Evolutionary conservation across 2,329 filamentous ascomycete genomes (phyloP).

Genomic region (Ophiostoma ips): DNA sequence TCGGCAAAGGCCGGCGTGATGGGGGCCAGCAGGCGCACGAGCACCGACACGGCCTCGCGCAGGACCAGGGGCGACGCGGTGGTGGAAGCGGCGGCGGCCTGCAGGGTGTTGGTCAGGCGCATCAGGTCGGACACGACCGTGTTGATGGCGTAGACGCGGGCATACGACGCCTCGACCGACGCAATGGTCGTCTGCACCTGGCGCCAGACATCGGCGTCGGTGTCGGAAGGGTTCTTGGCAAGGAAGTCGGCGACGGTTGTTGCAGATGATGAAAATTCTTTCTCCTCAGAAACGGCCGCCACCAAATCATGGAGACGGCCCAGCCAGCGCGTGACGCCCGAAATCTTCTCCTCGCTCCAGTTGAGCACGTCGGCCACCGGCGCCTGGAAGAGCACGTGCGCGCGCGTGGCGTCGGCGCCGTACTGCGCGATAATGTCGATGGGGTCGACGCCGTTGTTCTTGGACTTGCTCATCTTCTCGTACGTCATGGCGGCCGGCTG

Average conservation of each 20-base stretch:
- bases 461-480: constrained; percentile 94
- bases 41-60: constrained; percentile 34
- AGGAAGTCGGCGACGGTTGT: constrained; percentile 14
- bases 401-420: constrained; percentile 70
- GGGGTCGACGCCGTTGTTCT: constrained; percentile 82
- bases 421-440: constrained; percentile 56
- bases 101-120: constrained; percentile 54
- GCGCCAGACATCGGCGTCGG: constrained; percentile 43
- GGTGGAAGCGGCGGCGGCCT: constrained; percentile 27
- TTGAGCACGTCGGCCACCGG: constrained; percentile 72
- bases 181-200: constrained; percentile 52
- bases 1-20: constrained; percentile 69
- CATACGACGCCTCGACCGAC: constrained; percentile 54
- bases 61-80: constrained; percentile 30
- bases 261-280: constrained; percentile 7
- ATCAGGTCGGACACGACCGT: constrained; percentile 75
- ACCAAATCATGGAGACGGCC: constrained; percentile 50
- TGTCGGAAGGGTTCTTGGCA: constrained; percentile 24
- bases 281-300: constrained; percentile 10
- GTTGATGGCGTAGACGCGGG: constrained; percentile 63
- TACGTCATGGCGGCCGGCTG: constrained; percentile 48
- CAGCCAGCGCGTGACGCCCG: constrained; percentile 72
- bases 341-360: constrained; percentile 75
- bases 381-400: constrained; percentile 81
- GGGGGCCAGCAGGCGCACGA: constrained; percentile 63